Evolutionary conservation across 768 basidiomycete species (phyloP).

Genomic region (Phanerochaete carnosa): DNA sequence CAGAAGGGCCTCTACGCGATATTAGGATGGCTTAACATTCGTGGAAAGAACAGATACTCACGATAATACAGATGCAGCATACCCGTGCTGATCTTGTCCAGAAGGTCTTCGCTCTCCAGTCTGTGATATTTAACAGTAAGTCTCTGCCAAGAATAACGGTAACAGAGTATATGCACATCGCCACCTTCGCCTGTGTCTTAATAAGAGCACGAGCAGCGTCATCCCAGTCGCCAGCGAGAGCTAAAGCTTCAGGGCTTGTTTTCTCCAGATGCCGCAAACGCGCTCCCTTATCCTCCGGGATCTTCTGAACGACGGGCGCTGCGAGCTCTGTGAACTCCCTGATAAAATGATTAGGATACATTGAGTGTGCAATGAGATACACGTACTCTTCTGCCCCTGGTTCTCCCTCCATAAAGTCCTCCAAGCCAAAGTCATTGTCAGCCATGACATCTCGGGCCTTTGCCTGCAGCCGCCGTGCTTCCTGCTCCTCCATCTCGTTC

Average conservation of each 20-base stretch:
- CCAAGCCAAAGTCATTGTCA: slow-evolving; percentile 84
- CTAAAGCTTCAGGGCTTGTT: slow-evolving; percentile 73
- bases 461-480: slow-evolving; percentile 74
- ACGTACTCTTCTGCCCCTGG: slow-evolving; percentile 28
- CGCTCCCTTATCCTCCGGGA: slow-evolving; percentile 55
- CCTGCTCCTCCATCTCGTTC: slow-evolving; percentile 83
- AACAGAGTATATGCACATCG: slow-evolving; percentile 38
- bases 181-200: slow-evolving; percentile 50
- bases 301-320: slow-evolving; percentile 31
- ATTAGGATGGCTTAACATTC: background rate
- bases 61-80: slow-evolving; percentile 88
- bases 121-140: slow-evolving; percentile 31
- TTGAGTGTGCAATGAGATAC: background rate
- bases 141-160: background rate
- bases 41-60: slow-evolving; percentile 34
- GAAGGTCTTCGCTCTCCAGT: slow-evolving; percentile 39
- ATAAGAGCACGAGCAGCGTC: slow-evolving; percentile 56
- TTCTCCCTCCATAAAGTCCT: slow-evolving; percentile 46
- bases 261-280: slow-evolving; percentile 69
- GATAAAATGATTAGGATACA: background rate
- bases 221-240: slow-evolving; percentile 82
- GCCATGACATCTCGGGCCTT: slow-evolving; percentile 68
- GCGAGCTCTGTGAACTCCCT: slow-evolving; percentile 38
- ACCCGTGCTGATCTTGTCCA: slow-evolving; percentile 55
- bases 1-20: slow-evolving; percentile 70